These are phyloP conservation scores for Cladosporium sp. DNA, from an alignment of 2,329 filamentous ascomycete genomes.

Conservation along the genomic window DNA sequence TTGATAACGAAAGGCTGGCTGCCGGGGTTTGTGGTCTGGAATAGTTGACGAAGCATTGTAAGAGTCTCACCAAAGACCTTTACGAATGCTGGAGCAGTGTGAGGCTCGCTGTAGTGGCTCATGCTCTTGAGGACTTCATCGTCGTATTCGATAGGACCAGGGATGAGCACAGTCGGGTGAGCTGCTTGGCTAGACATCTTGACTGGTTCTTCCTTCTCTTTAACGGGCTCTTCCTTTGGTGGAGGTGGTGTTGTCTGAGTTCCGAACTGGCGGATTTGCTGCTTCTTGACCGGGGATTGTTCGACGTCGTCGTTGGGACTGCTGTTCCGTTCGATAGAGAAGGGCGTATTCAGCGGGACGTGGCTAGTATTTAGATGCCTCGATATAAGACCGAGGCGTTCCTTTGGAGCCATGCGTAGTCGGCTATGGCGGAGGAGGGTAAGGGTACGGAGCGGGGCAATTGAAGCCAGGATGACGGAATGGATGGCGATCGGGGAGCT, in stretches of 20 bases:
- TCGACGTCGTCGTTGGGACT: conserved; percentile 52
- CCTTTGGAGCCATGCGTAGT: conserved; percentile 22
- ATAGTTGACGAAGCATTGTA: conserved; percentile 82
- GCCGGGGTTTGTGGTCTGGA: conserved; percentile 77
- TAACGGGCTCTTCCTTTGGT: conserved; percentile 20
- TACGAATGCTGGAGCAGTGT: conserved; percentile 86
- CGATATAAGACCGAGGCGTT: conserved; percentile 52
- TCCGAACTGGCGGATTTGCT: conserved; percentile 25
- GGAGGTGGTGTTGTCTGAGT: conserved; percentile 21
- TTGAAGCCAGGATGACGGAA: conserved; percentile 20
- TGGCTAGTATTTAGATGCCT: conserved; percentile 56
- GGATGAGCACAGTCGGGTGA: conserved; percentile 80
- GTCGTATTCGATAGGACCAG: conserved; percentile 96
- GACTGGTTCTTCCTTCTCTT: conserved; percentile 18
- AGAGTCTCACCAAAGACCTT: conserved; percentile 87
- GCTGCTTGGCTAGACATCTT: conserved; percentile 57
- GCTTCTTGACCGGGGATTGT: conserved; percentile 28
- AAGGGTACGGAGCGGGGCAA: conserved; percentile 15
- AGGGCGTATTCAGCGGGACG: conserved; percentile 60
- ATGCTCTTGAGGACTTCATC: conserved; percentile 94
- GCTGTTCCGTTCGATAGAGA: conserved; percentile 55
- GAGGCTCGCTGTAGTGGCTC: conserved; percentile 94
- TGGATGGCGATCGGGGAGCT: conserved; percentile 5
- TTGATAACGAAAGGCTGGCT: conserved; percentile 91
- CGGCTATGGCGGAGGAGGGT: conserved; percentile 16